phyloP scores from a whole-genome alignment of 495 filamentous ascomycete species.

The Aspergillus panamensis region DNA sequence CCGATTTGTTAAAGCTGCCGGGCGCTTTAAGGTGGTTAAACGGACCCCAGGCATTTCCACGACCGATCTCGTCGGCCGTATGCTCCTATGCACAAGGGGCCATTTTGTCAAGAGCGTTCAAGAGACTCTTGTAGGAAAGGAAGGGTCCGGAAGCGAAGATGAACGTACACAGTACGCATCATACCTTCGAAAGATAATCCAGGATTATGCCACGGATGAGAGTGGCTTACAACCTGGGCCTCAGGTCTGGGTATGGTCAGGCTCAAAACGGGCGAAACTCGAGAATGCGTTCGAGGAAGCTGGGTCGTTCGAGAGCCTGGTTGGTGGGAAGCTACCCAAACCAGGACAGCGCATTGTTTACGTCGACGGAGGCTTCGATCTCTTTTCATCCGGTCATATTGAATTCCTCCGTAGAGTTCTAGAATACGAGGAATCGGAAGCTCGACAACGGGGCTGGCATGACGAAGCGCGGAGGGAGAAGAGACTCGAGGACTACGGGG shows the following conservation, averaged over 20 bases:
- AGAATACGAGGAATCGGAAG: constrained; percentile 64
- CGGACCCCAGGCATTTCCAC: constrained; percentile 96
- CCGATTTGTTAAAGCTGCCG: constrained; percentile 88
- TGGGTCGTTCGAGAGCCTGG: constrained; percentile 58
- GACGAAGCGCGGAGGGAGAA: constrained; percentile 56
- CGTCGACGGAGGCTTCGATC: constrained; percentile 93
- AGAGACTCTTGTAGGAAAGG: constrained; percentile 61
- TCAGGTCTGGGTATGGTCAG: constrained; percentile 77
- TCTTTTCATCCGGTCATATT: constrained; percentile 96
- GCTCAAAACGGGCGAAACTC: constrained; percentile 51
- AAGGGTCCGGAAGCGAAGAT: constrained; percentile 63
- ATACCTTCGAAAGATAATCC: constrained; percentile 66
- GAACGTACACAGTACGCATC: constrained; percentile 60
- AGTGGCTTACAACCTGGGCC: constrained; percentile 65
- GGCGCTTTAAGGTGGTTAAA: constrained; percentile 89
- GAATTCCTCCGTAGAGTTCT: constrained; percentile 81
- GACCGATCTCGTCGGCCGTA: constrained; percentile 93
- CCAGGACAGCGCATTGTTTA: constrained; percentile 85
- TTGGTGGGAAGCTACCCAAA: constrained; percentile 61
- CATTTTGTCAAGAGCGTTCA: constrained; percentile 82
- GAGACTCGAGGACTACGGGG: constrained; percentile 55
- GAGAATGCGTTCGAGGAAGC: constrained; percentile 47
- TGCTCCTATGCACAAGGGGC: constrained; percentile 86
- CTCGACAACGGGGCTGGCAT: constrained; percentile 67
- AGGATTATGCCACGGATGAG: constrained; percentile 82